Percentiles rank a stretch among this genome's conserved stretches.
phyloP scores from a whole-genome alignment of 129 eudicot species.

The Apium graveolens region DNA sequence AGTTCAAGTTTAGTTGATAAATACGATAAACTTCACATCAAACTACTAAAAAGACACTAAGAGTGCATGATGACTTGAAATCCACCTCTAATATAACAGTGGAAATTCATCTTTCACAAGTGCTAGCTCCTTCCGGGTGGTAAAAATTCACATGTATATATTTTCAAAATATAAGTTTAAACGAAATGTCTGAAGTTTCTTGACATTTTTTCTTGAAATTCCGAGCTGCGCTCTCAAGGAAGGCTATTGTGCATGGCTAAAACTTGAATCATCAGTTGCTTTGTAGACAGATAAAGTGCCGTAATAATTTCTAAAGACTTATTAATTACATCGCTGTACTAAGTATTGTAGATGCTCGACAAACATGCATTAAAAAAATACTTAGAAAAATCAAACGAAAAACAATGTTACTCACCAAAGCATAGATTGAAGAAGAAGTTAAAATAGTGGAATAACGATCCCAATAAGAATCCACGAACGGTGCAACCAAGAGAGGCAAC shows the following conservation, averaged over 20 bases:
- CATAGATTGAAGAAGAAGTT: conserved; percentile 54
- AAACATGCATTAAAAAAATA: not conserved
- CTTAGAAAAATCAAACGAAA: not conserved
- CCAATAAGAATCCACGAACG: conserved; percentile 81
- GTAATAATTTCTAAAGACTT: too few species aligned
- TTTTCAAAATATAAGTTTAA: not conserved
- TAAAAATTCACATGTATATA: too few species aligned
- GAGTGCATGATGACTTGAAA: conserved; percentile 5
- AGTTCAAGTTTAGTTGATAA: not conserved
- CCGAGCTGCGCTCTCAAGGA: too few species aligned
- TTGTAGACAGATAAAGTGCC: too few species aligned
- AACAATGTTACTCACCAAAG: conserved; percentile 29
- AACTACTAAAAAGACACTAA: not conserved
- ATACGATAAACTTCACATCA: not conserved
- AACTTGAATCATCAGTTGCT: too few species aligned
- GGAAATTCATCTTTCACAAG: not conserved
- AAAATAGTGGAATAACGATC: conserved; percentile 66
- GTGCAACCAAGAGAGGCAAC: conserved; percentile 76
- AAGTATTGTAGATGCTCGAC: not conserved
- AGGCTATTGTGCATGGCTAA: too few species aligned
- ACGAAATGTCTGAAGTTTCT: not conserved
- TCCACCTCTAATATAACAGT: not conserved
- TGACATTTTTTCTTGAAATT: too few species aligned
- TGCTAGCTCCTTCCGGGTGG: not conserved
- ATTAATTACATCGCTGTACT: not conserved